A percentile compares a stretch with the other conserved stretches of the same genome.
Evolutionary conservation across 129 eudicot genomes (phyloP).

Genomic region (Dittrichia graveolens): DNA sequence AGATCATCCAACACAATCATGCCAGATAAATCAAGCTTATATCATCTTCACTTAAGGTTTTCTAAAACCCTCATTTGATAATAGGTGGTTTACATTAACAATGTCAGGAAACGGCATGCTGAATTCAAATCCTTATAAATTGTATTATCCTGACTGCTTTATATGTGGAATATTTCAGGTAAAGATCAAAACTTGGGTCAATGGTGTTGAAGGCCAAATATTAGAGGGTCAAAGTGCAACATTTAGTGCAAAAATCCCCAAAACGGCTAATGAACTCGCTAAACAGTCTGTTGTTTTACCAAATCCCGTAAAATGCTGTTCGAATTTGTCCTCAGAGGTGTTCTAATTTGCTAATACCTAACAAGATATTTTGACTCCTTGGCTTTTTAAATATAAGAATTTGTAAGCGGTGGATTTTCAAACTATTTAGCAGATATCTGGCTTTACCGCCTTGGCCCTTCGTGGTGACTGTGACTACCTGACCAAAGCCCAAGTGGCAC

Average conservation of each 20-base stretch:
- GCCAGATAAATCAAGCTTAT: too few species aligned
- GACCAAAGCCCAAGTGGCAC: constrained; percentile 71
- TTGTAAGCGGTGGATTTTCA: constrained; percentile 18
- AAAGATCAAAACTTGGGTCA: constrained; percentile 50
- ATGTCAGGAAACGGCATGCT: too few species aligned
- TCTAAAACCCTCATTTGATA: too few species aligned
- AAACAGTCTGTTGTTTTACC: constrained; percentile 44
- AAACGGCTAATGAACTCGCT: constrained; percentile 38
- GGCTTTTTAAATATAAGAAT: neutral
- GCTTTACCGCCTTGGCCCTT: constrained; percentile 56
- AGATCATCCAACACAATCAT: too few species aligned
- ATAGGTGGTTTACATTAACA: too few species aligned
- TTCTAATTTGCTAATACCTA: constrained; percentile 20
- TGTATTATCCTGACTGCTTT: neutral
- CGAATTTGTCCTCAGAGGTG: constrained; percentile 61
- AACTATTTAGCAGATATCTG: constrained; percentile 55
- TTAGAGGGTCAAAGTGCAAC: constrained; percentile 63
- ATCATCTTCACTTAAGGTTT: too few species aligned
- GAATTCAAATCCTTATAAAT: too few species aligned
- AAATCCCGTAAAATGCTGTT: constrained; percentile 63
- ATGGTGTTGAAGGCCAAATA: constrained; percentile 53
- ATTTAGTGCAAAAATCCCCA: constrained; percentile 56
- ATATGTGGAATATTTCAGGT: constrained; percentile 50
- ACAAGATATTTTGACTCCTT: neutral
- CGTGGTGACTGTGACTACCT: constrained; percentile 88